A percentile compares a stretch with the other conserved stretches of the same genome.
These are phyloP conservation scores for Sclerotinia borealis DNA, from an alignment of 2,329 filamentous ascomycete species.

Conservation along the genomic window DNA sequence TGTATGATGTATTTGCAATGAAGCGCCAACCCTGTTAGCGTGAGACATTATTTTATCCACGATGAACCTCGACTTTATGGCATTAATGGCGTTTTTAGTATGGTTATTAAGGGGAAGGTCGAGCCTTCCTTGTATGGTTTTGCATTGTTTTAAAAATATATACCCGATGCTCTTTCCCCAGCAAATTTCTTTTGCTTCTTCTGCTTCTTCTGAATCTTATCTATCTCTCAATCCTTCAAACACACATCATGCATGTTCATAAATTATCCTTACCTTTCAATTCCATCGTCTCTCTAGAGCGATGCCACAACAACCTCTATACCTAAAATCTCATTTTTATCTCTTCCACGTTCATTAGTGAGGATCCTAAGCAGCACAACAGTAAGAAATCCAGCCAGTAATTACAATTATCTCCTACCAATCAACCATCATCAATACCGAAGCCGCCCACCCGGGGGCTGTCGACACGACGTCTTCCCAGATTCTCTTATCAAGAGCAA, in stretches of 20 bases:
- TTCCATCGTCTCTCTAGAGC: neutral
- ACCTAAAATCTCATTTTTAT: constrained; percentile 1
- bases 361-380: neutral
- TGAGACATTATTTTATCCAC: neutral
- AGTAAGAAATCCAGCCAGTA: neutral
- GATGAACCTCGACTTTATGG: neutral
- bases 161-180: constrained; percentile 9
- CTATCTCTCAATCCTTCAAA: neutral
- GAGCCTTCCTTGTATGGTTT: constrained; percentile 15
- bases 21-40: neutral
- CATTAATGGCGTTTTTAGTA: constrained; percentile 12
- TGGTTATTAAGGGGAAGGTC: neutral
- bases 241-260: neutral
- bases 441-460: constrained; percentile 22
- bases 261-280: neutral
- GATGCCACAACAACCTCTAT: neutral
- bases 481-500: constrained; percentile 41
- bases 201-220: neutral
- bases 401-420: constrained; percentile 25
- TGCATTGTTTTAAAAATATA: constrained; percentile 2
- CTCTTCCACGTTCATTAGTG: neutral
- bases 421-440: constrained; percentile 20
- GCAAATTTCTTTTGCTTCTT: neutral
- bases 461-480: constrained; percentile 40
- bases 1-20: constrained; percentile 23